Base-by-base conservation (phyloP, 2,329 filamentous ascomycete genomes). In the Coniochaeta sp. region DNA sequence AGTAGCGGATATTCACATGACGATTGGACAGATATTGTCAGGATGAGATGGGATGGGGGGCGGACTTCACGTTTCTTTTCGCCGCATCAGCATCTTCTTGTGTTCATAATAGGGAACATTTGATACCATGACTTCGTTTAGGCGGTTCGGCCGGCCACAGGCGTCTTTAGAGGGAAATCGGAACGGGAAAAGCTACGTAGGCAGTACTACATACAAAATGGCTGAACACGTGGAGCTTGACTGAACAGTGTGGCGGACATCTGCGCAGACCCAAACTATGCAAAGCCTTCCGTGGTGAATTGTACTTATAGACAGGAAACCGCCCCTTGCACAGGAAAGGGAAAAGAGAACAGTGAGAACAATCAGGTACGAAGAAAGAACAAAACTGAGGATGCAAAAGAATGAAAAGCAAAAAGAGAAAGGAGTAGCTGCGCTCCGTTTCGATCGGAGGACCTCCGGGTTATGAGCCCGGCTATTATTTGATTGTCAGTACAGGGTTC, bases 141-240 rank as follows among this genome's bases (percentile, higher is more conserved):
- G 45, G 26, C 45, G 45, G 45, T 57, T 52, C 51, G 54, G 54
- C 20, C 38, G 38, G 50, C 53, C 56, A 48, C 48, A 40, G 53
- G 53, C 52, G 52, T 54, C 48, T 48, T 50, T 35, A 52, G 47
- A 50, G 33, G 52, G 40, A 33, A 50, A 50, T 40, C 16, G 64
- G 59, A 62, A 60, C 52, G 60, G 62, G 62, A 63, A 63, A 67
- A n/a, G n/a, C n/a, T n/a, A n/a, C n/a, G n/a, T n/a, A n/a, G n/a
- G n/a, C n/a, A n/a, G n/a, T n/a, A n/a, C n/a, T n/a, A n/a, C n/a
- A n/a, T n/a, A n/a, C n/a, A n/a, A n/a, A n/a, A n/a, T n/a, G n/a
- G n/a, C n/a, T n/a, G n/a, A n/a, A n/a, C n/a, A n/a, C 7, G 13
- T 33, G 31, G 16, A 35, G 32, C n/a, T n/a, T n/a, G n/a, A n/a